phyloP scores from a whole-genome alignment of 75 land plant species.

The Pinus albicaulis region DNA sequence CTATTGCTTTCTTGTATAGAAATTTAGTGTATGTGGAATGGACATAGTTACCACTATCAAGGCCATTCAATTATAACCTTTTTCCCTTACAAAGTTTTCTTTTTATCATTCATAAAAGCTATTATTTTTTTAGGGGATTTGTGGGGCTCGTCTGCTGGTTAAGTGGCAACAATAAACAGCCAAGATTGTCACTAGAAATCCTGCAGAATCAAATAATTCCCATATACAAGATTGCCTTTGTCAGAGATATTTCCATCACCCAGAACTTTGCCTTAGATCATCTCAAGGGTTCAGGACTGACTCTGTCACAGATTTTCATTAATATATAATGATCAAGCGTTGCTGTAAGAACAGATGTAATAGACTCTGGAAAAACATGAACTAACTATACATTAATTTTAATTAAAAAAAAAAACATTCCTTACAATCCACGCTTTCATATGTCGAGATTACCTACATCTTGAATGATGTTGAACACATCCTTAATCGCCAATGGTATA shows the following conservation, averaged over 20 bases:
- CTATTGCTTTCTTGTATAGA: too few relatives aligned
- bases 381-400: neutral
- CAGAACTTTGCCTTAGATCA: neutral
- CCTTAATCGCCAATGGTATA: conserved; percentile 91
- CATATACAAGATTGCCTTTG: neutral
- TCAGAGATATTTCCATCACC: neutral
- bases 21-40: too few relatives aligned
- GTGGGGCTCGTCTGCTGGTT: neutral
- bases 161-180: neutral
- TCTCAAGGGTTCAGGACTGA: neutral
- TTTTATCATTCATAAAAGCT: too few relatives aligned
- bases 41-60: too few relatives aligned
- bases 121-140: too few relatives aligned
- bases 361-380: neutral
- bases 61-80: too few relatives aligned
- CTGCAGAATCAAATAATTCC: neutral
- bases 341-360: neutral
- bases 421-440: neutral
- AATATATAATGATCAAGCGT: too few relatives aligned
- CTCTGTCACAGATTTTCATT: neutral
- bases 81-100: too few relatives aligned
- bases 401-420: neutral
- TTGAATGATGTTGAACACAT: conserved; percentile 96
- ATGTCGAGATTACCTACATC: conserved; percentile 49
- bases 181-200: neutral